phyloP scores from a whole-genome alignment of 2,329 filamentous ascomycete species.

The Trichoderma semiorbis region DNA sequence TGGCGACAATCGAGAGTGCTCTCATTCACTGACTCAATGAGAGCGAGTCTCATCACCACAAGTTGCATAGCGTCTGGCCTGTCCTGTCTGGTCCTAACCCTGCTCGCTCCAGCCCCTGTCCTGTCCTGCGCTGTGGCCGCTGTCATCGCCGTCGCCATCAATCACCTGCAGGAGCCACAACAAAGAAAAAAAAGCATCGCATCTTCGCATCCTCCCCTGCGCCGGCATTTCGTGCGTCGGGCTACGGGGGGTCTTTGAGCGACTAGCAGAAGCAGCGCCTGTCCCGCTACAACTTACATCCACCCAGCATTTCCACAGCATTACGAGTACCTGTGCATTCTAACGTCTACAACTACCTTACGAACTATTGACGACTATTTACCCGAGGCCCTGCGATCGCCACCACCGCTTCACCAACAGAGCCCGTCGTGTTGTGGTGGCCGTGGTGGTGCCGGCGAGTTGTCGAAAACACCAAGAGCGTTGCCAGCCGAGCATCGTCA shows the following conservation, averaged over 20 bases:
- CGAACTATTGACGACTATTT: background rate
- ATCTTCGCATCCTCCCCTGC: constrained; percentile 16
- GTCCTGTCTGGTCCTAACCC: background rate
- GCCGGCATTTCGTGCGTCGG: constrained; percentile 9
- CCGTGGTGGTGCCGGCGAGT: constrained; percentile 6
- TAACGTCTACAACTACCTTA: background rate
- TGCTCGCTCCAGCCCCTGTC: background rate
- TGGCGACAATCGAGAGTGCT: background rate
- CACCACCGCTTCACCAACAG: background rate
- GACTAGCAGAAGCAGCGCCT: background rate
- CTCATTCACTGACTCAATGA: background rate
- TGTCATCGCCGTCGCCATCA: background rate
- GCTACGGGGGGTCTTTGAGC: background rate
- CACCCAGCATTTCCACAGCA: background rate
- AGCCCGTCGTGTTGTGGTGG: background rate
- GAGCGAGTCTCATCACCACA: background rate
- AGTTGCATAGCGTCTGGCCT: background rate
- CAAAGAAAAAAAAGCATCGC: constrained; percentile 2
- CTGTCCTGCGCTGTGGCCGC: background rate
- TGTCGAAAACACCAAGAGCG: constrained; percentile 3
- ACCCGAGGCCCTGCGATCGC: background rate
- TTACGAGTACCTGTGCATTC: background rate
- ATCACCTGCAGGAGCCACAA: constrained; percentile 14
- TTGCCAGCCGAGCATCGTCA: constrained; percentile 17
- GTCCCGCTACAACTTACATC: background rate